phyloP scores from a whole-genome alignment of 352 stramenopile species.

The Pythium dissotocum region DNA sequence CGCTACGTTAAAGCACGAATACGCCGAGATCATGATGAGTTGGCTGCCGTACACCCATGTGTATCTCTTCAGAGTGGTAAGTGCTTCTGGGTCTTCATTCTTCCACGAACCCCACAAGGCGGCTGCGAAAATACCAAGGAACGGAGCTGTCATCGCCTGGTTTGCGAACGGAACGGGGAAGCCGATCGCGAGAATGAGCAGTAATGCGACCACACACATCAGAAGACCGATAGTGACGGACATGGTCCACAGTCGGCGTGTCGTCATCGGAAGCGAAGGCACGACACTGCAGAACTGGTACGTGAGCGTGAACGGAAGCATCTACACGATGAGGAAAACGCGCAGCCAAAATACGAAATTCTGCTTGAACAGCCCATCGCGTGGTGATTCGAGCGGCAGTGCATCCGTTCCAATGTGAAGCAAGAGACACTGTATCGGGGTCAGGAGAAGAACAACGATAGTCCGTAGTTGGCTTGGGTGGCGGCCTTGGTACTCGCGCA shows the following conservation, averaged over 20 bases:
- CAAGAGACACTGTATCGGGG: neutral
- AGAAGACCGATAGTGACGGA: neutral
- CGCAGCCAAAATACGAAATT: neutral
- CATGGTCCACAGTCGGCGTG: neutral
- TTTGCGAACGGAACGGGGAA: conserved; percentile 5
- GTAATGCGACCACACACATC: neutral
- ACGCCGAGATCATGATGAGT: neutral
- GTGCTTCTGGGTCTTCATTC: neutral
- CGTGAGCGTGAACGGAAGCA: neutral
- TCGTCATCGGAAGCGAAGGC: conserved; percentile 1
- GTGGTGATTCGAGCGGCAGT: neutral
- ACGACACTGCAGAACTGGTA: neutral
- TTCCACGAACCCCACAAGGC: conserved; percentile 7
- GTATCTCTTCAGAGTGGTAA: neutral
- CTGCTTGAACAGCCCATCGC: neutral
- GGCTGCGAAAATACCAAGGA: neutral
- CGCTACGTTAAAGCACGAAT: neutral
- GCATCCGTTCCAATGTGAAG: neutral
- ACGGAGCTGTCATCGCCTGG: neutral
- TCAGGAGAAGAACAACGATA: neutral
- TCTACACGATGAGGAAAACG: neutral
- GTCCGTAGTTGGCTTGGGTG: neutral
- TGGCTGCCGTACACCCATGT: neutral
- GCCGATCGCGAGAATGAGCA: neutral
- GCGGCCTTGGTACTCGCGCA: neutral